Conservation (phyloP, 2,329 filamentous ascomycete genomes). For the Beauveria sp. region DNA sequence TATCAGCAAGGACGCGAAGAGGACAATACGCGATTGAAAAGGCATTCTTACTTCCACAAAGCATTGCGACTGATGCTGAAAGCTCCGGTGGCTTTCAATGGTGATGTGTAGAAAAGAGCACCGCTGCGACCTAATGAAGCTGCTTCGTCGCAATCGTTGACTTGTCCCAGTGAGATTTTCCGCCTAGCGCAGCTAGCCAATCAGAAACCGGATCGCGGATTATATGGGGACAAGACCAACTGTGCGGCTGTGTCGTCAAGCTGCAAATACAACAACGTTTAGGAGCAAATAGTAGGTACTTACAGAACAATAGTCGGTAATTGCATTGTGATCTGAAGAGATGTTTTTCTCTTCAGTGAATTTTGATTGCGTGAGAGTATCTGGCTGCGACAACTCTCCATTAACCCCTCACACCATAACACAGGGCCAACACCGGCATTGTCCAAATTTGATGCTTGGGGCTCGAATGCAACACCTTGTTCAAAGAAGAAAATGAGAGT, state of each 20-base stretch:
- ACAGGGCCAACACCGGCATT: no score
- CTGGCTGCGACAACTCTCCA: no score
- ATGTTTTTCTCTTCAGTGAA: no score
- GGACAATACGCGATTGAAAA: background rate
- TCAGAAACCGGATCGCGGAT: background rate
- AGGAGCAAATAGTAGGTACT: no score
- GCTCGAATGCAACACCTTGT: no score
- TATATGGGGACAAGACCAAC: background rate
- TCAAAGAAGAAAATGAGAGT: no score
- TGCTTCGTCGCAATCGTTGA: background rate
- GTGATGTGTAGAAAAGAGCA: constrained; percentile 16
- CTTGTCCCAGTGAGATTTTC: constrained; percentile 9
- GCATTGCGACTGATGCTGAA: constrained; percentile 30
- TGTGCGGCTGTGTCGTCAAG: background rate
- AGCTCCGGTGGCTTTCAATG: constrained; percentile 23
- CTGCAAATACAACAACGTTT: background rate
- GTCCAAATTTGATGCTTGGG: no score
- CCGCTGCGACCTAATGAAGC: background rate
- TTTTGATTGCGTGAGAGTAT: no score
- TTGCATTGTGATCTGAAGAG: no score
- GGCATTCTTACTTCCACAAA: constrained; percentile 37
- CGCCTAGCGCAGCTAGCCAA: background rate
- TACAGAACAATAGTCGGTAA: no score
- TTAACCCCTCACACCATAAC: no score
- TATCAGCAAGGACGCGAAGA: background rate